These are phyloP conservation scores for Apophysomyces variabilis DNA, from an alignment of 371 early-diverging fungal genomes.

Conservation along the genomic window DNA sequence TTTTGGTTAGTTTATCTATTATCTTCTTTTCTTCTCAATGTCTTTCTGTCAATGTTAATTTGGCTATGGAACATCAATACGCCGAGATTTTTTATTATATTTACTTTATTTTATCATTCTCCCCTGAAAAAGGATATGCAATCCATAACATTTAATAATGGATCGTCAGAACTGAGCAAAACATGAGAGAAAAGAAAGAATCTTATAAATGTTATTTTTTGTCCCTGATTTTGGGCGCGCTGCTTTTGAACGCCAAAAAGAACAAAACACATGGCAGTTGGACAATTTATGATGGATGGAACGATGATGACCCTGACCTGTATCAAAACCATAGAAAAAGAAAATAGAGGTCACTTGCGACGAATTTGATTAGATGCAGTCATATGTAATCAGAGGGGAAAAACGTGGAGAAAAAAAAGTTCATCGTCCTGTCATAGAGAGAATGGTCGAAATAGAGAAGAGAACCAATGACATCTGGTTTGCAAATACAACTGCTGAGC, in stretches of 20 bases:
- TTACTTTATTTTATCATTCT: neutral
- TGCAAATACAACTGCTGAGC: conserved; percentile 6
- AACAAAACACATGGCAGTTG: conserved; percentile 6
- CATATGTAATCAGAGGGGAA: neutral
- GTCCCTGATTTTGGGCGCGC: conserved; percentile 7
- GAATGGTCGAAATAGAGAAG: neutral
- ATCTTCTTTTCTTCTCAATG: neutral
- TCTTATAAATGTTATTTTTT: neutral
- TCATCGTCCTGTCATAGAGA: neutral
- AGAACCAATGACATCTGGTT: conserved; percentile 1
- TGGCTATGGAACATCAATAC: neutral
- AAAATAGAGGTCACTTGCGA: neutral
- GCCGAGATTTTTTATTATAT: neutral
- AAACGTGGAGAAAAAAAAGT: neutral
- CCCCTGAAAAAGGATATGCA: conserved; percentile 5
- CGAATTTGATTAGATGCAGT: conserved; percentile 2
- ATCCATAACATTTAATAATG: conserved; percentile 12
- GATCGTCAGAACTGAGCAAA: neutral
- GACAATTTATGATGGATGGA: conserved; percentile 7
- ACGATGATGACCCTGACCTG: conserved; percentile 5
- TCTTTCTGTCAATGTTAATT: neutral
- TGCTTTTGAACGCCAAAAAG: conserved; percentile 1
- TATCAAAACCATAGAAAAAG: neutral
- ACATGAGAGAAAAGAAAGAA: neutral
- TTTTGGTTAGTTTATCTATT: neutral